A percentile compares a stretch with the other conserved stretches of the same genome.
Conservation (phyloP, 2,329 filamentous ascomycete species). For the Intubia oerlemansii region DNA sequence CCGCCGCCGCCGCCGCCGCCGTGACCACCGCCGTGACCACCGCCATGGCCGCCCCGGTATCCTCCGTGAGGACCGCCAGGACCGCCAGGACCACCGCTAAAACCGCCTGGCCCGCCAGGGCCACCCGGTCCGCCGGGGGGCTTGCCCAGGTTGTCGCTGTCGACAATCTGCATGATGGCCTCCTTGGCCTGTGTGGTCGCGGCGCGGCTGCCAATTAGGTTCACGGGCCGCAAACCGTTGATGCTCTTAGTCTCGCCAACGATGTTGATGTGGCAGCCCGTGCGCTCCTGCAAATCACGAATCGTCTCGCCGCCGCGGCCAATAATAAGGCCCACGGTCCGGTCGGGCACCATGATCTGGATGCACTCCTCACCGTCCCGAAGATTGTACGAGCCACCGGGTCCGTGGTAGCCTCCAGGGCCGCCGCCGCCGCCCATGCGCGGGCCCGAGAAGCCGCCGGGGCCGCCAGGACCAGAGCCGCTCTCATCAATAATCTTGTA, state of each 20-base stretch:
- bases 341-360: conserved; percentile 88
- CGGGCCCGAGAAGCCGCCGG: neutral
- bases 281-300: conserved; percentile 74
- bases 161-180: conserved; percentile 81
- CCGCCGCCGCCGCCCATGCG: conserved; percentile 13
- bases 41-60: conserved; percentile 1
- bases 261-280: conserved; percentile 90
- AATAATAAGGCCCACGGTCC: conserved; percentile 82
- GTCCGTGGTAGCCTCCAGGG: conserved; percentile 11
- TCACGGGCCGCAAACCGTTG: conserved; percentile 74
- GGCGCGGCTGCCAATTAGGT: conserved; percentile 60
- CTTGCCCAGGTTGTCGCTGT: conserved; percentile 50
- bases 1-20: conserved; percentile 20
- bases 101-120: too few species aligned
- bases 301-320: conserved; percentile 89
- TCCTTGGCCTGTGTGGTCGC: conserved; percentile 64
- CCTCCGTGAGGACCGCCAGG: conserved; percentile 14
- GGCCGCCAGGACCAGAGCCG: conserved; percentile 28
- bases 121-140: neutral
- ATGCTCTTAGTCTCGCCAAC: conserved; percentile 84
- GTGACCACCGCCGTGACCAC: conserved; percentile 12
- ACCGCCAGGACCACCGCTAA: conserved; percentile 12
- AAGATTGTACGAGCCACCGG: conserved; percentile 16
- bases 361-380: conserved; percentile 68
- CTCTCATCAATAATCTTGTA: conserved; percentile 77